Conservation (phyloP, 805 yeast genomes). For the Yamadazyma sp. region DNA sequence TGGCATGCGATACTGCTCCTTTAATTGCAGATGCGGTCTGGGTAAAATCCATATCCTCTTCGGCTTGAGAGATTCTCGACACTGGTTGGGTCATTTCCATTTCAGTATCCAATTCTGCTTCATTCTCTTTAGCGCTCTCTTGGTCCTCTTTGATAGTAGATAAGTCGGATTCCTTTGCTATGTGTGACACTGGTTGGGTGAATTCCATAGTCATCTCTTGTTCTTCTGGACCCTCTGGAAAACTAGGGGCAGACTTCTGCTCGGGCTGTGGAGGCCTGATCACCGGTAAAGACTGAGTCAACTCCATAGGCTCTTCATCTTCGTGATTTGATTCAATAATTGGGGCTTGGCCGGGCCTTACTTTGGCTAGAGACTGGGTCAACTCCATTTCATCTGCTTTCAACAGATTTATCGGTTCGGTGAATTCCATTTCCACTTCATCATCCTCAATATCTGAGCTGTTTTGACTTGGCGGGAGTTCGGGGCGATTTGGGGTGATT, state of each 20-base stretch:
- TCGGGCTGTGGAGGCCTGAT: neutral
- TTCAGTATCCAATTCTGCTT: constrained; percentile 4
- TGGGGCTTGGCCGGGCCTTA: neutral
- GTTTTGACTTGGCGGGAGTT: neutral
- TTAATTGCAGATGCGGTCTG: neutral
- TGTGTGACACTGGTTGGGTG: constrained; percentile 12
- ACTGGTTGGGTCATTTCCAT: constrained; percentile 18
- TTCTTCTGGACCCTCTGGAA: neutral
- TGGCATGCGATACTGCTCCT: neutral
- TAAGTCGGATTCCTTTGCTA: constrained; percentile 6
- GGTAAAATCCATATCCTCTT: neutral
- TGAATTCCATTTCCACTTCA: constrained; percentile 26
- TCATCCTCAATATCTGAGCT: constrained; percentile 9
- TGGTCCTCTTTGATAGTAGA: constrained; percentile 11
- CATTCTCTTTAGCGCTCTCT: constrained; percentile 1
- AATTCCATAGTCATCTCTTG: constrained; percentile 15
- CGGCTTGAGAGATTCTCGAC: constrained; percentile 1
- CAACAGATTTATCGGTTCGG: constrained; percentile 13
- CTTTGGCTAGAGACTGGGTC: constrained; percentile 15
- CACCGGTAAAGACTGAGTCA: constrained; percentile 12
- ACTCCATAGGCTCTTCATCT: constrained; percentile 14
- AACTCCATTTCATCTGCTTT: constrained; percentile 20
- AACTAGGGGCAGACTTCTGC: neutral
- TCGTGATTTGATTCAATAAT: neutral
- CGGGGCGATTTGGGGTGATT: neutral